phyloP scores from a whole-genome alignment of 257 asterid genomes.

The Jaltomata sinuosa region DNA sequence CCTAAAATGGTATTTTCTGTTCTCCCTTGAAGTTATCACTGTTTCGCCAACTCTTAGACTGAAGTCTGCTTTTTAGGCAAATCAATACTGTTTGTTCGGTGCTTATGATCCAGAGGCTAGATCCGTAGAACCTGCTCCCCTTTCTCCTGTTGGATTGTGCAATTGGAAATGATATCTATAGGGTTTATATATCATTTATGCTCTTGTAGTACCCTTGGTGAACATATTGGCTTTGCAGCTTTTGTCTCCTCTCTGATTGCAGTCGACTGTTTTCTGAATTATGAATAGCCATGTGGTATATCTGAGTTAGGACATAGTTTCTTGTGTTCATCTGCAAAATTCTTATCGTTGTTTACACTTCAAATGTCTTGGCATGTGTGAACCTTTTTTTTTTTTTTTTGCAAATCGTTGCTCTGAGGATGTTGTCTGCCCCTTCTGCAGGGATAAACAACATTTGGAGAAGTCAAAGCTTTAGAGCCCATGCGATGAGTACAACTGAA shows the following conservation, averaged over 20 bases:
- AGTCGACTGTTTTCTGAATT: background rate
- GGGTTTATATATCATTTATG: background rate
- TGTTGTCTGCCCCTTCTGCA: slow-evolving; percentile 11
- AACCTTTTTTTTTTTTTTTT: too few species aligned
- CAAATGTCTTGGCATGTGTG: background rate
- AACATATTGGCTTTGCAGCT: background rate
- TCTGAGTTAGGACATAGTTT: background rate
- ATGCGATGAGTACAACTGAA: slow-evolving; percentile 56
- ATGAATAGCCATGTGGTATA: background rate
- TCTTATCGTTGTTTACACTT: background rate
- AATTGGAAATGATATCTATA: background rate
- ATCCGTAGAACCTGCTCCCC: background rate
- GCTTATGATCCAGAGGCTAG: background rate
- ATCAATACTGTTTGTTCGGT: background rate
- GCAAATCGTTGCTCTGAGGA: background rate
- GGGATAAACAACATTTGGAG: slow-evolving; percentile 48
- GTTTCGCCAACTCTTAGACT: background rate
- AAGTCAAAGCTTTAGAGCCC: slow-evolving; percentile 41
- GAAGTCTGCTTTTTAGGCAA: background rate
- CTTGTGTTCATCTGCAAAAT: background rate
- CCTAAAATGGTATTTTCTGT: too few species aligned
- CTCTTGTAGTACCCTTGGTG: background rate
- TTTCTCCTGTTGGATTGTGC: background rate
- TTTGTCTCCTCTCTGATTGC: background rate
- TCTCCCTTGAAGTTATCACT: background rate